Evolutionary conservation across 768 basidiomycete genomes (phyloP).

Genomic region (Russula foetens): DNA sequence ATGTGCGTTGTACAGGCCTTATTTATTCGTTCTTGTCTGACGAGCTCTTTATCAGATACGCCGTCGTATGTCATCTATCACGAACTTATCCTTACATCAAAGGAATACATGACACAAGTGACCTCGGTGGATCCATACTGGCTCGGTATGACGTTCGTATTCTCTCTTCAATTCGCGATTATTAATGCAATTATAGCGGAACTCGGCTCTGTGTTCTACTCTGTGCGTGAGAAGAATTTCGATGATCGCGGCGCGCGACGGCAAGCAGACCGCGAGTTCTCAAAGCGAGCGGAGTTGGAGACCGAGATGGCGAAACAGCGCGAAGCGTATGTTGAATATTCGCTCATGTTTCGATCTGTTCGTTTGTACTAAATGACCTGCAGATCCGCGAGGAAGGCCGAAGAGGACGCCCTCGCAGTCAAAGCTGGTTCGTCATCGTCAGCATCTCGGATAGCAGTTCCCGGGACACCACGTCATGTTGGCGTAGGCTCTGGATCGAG

Average conservation of each 20-base stretch:
- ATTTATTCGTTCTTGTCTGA: not conserved
- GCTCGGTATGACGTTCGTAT: constrained; percentile 52
- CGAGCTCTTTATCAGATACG: constrained; percentile 49
- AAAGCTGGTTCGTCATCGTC: constrained; percentile 50
- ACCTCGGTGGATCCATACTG: constrained; percentile 96
- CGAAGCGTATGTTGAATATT: constrained; percentile 44
- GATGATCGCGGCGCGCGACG: constrained; percentile 76
- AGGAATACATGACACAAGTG: constrained; percentile 99
- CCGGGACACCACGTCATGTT: constrained; percentile 70
- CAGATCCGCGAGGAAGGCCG: constrained; percentile 56
- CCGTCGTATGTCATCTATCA: constrained; percentile 97
- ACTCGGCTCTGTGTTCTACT: constrained; percentile 93
- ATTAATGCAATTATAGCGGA: constrained; percentile 50
- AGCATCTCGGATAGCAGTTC: constrained; percentile 60
- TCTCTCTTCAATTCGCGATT: not conserved
- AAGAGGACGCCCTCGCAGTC: constrained; percentile 49
- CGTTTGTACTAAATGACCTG: not conserved
- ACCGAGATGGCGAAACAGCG: constrained; percentile 82
- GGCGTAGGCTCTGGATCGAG: constrained; percentile 58
- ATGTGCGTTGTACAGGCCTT: constrained; percentile 42
- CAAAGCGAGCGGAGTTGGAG: constrained; percentile 84
- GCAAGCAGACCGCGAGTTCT: constrained; percentile 83
- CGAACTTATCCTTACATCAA: constrained; percentile 90
- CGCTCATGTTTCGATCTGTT: not conserved
- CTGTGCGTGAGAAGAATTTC: constrained; percentile 96